These are phyloP conservation scores for Avena insularis DNA, from an alignment of 176 grass and related monocot species.

Conservation along the genomic window DNA sequence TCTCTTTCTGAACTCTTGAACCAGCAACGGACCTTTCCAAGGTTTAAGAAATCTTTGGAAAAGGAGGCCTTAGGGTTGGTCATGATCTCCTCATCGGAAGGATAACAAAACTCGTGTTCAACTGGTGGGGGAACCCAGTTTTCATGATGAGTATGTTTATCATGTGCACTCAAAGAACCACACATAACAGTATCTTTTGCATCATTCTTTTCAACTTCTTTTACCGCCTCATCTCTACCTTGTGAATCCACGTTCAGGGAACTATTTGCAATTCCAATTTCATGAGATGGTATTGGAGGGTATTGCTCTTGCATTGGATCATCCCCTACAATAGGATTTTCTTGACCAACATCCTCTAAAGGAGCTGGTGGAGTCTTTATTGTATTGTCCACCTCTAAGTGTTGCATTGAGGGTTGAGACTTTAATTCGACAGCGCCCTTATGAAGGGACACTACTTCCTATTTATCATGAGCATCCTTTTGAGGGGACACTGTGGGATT, in stretches of 20 bases:
- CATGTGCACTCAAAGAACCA: background rate
- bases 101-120: background rate
- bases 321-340: too few species aligned
- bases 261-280: background rate
- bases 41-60: too few species aligned
- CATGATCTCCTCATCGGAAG: background rate
- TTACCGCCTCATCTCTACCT: background rate
- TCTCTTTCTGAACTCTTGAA: background rate
- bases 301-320: fast-evolving
- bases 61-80: background rate
- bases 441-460: background rate
- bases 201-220: background rate
- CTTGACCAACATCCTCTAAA: background rate
- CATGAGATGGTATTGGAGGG: background rate
- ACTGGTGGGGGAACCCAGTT: background rate
- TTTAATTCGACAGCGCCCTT: background rate
- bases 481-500: too few species aligned
- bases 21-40: background rate
- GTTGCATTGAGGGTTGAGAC: background rate
- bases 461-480: background rate
- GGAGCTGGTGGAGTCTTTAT: background rate
- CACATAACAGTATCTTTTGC: background rate
- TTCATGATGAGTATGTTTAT: background rate
- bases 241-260: background rate
- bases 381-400: background rate